phyloP scores from a whole-genome alignment of 495 filamentous ascomycete genomes.

The Podospora bellae-mahoneyi region DNA sequence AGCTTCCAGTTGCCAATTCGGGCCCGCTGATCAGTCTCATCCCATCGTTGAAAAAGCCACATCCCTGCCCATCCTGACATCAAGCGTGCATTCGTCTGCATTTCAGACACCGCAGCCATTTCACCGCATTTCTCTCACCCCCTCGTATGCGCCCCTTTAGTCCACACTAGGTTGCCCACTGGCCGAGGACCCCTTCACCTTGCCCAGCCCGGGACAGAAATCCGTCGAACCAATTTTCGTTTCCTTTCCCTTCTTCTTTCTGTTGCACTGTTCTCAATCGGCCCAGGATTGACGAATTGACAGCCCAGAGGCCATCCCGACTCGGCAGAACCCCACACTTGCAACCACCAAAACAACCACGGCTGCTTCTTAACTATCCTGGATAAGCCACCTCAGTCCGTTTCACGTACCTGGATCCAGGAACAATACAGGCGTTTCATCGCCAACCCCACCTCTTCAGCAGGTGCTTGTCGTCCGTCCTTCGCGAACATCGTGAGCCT shows the following conservation, averaged over 20 bases:
- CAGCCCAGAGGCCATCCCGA: neutral
- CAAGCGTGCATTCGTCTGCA: slow-evolving; percentile 8
- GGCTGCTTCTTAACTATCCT: slow-evolving; percentile 2
- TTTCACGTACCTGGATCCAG: slow-evolving; percentile 4
- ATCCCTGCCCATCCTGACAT: slow-evolving; percentile 25
- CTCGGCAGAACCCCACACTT: slow-evolving; percentile 5
- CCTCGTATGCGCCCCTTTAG: neutral
- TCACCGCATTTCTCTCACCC: neutral
- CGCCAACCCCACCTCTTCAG: neutral
- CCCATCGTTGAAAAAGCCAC: neutral
- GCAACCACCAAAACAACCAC: neutral
- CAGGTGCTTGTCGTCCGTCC: neutral
- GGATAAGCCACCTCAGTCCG: neutral
- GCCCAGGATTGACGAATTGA: neutral
- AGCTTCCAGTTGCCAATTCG: slow-evolving; percentile 19
- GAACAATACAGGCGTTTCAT: neutral
- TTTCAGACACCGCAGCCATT: neutral
- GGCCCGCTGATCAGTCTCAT: slow-evolving; percentile 25
- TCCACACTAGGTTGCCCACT: neutral
- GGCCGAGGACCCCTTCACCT: neutral
- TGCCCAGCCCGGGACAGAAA: neutral
- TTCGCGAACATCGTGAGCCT: neutral
- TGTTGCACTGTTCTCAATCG: slow-evolving; percentile 13
- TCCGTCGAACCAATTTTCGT: slow-evolving; percentile 1
- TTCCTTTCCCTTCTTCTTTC: slow-evolving; percentile 14